Conservation (phyloP, 2,329 filamentous ascomycete genomes). For the Trichoderma atroviride region DNA sequence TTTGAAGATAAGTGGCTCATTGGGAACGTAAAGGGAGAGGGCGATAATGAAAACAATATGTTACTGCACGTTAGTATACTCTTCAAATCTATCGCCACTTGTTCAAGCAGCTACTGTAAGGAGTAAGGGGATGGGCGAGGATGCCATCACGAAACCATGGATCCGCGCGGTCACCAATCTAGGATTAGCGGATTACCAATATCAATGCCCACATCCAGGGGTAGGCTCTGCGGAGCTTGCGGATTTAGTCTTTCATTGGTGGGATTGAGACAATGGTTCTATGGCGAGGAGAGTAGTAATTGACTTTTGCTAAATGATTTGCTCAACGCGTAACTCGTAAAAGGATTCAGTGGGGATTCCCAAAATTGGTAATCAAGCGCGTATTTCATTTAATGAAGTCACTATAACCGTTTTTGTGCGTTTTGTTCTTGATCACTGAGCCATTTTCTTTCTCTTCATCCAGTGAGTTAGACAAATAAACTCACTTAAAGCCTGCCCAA, state of each 20-base stretch:
- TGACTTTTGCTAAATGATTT: neutral
- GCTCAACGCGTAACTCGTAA: too few species aligned
- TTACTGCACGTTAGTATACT: neutral
- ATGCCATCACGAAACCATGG: neutral
- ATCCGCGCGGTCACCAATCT: conserved; percentile 17
- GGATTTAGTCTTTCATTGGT: neutral
- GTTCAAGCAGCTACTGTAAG: neutral
- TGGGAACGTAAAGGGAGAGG: neutral
- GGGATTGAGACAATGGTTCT: neutral
- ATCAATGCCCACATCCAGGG: neutral
- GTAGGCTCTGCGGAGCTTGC: too few species aligned
- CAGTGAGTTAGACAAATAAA: conserved; percentile 1
- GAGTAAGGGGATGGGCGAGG: too few species aligned
- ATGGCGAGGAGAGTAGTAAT: too few species aligned
- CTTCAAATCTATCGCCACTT: too few species aligned
- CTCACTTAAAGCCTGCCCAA: neutral
- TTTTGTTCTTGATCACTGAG: too few species aligned
- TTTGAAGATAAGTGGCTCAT: conserved; percentile 1
- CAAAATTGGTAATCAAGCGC: neutral
- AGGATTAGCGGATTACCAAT: conserved; percentile 6
- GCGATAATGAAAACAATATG: too few species aligned
- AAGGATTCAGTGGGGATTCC: neutral
- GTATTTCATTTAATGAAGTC: neutral
- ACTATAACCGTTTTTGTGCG: neutral
- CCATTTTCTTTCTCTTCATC: neutral